These are phyloP conservation scores for Alternaria triticimaculans DNA, from an alignment of 2,329 filamentous ascomycete species.

Conservation along the genomic window DNA sequence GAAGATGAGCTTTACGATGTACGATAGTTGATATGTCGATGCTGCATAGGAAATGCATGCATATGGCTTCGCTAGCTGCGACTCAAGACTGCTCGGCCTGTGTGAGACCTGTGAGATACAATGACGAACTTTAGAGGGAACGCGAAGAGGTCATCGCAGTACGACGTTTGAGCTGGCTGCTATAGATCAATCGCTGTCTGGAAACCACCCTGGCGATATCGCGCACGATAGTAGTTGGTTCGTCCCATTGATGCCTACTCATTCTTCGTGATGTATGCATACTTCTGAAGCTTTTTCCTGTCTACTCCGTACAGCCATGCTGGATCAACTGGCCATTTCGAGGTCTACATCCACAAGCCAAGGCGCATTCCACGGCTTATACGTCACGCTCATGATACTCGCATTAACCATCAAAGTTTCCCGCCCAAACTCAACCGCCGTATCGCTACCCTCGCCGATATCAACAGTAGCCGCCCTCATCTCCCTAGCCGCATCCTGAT, in stretches of 20 bases:
- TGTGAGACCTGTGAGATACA: neutral
- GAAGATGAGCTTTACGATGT: neutral
- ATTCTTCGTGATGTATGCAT: neutral
- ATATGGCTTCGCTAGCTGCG: neutral
- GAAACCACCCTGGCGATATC: too few relatives aligned
- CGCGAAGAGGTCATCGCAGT: too few relatives aligned
- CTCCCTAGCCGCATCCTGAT: conserved; percentile 23
- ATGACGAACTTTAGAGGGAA: too few relatives aligned
- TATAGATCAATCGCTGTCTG: too few relatives aligned
- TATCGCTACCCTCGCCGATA: conserved; percentile 32
- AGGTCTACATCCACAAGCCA: conserved; percentile 64
- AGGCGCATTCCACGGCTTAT: conserved; percentile 59
- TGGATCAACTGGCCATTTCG: conserved; percentile 16
- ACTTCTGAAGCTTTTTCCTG: too few relatives aligned
- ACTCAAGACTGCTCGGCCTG: neutral
- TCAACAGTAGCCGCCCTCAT: conserved; percentile 41
- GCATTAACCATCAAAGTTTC: conserved; percentile 67
- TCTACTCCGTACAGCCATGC: neutral
- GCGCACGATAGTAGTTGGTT: neutral
- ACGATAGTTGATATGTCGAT: neutral
- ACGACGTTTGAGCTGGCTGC: too few relatives aligned
- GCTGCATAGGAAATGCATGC: too few relatives aligned
- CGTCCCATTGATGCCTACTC: neutral
- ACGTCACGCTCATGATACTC: conserved; percentile 60
- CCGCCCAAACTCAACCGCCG: conserved; percentile 52